Evolutionary conservation across 768 basidiomycete genomes (phyloP), one percentile per base, ranked within the genome.

Genomic region (Boletus subparvulus): DNA sequence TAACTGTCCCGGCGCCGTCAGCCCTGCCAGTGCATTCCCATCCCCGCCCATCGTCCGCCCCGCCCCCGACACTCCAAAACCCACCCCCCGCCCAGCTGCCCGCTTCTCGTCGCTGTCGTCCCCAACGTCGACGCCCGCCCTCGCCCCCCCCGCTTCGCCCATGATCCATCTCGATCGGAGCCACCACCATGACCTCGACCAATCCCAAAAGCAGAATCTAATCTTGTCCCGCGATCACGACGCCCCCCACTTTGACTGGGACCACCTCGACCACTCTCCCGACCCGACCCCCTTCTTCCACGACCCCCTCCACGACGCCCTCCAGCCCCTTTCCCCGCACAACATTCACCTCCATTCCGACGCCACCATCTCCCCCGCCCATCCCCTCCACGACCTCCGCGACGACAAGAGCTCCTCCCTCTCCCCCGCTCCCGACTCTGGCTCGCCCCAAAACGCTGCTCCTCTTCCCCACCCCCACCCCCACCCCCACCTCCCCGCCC

Each of bases 151-250:
- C 50, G 41, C 36, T 48, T 14, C 24, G 59, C 53, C 66, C 65
- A 81, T 81, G 80, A 79, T 81, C 73, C 77, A 79, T 73, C 74
- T 81, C 74, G 80, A 81, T 80, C 80, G 73, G 63, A 78, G 77
- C 72, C 76, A 73, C 73, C 76, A 73, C 66, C 73, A 74, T 63
- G 68, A 75, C 62, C 72, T 71, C 54, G 66, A 68, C 67, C 74
- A 68, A 60, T 60, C 66, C 67, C 68, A 71, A 73, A 73, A 75
- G 65, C 65, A 73, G 72, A 69, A 77, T 74, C 73, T 75, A 66
- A 75, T 77, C 72, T 75, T 75, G 65, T 68, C 72, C 65, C 66
- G 65, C 64, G 69, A 71, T 65, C 69, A 66, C 58, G 59, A 66
- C 57, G 57, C 64, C 61, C 58, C 69, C 39, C 73, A 63, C 58